A percentile compares a stretch with the other conserved stretches of the same genome.
These are phyloP conservation scores for Penstemon barbatus DNA, from an alignment of 257 asterid species.

Conservation along the genomic window DNA sequence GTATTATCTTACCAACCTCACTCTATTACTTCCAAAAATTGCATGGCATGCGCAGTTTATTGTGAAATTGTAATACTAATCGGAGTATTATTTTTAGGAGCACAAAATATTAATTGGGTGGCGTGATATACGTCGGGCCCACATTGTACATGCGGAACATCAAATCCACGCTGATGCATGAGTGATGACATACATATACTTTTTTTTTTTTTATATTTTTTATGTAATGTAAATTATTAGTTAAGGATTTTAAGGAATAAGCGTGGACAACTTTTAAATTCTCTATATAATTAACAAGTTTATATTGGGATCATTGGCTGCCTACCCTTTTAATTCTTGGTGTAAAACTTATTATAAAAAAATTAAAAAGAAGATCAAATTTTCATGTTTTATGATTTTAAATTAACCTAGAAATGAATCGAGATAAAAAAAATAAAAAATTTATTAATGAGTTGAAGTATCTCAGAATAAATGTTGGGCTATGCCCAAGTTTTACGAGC, in stretches of 20 bases:
- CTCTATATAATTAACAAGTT: too few species aligned
- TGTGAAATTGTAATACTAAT: constrained; percentile 35
- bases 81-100: not conserved
- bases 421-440: too few species aligned
- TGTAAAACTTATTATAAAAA: too few species aligned
- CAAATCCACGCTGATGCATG: constrained; percentile 34
- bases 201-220: not conserved
- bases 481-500: too few species aligned
- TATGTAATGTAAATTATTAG: not conserved
- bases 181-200: constrained; percentile 5
- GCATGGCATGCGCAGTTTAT: constrained; percentile 50
- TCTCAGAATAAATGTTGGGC: too few species aligned
- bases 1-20: not conserved
- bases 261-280: not conserved
- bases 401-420: too few species aligned
- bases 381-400: too few species aligned
- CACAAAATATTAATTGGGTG: constrained; percentile 30
- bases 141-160: constrained; percentile 52
- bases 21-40: not conserved
- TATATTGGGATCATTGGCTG: too few species aligned
- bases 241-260: not conserved
- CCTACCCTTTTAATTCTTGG: too few species aligned
- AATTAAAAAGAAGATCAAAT: too few species aligned
- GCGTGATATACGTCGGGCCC: constrained; percentile 59
- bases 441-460: too few species aligned